phyloP scores from a whole-genome alignment of 2,329 filamentous ascomycete genomes.

The Aspergillus tanneri region DNA sequence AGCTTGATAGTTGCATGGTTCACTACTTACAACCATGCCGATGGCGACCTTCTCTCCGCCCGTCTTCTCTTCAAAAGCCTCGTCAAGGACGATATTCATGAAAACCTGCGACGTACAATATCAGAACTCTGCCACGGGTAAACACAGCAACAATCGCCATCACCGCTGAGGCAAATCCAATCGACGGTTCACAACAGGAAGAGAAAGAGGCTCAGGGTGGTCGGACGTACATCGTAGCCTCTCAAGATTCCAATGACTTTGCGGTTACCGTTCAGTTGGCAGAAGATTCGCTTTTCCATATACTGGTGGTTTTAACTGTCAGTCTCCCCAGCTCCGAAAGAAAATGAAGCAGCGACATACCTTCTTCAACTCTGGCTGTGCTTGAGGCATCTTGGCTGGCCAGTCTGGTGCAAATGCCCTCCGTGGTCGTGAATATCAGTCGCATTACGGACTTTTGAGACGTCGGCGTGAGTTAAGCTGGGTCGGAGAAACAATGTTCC shows the following conservation, averaged over 20 bases:
- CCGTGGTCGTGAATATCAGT: slow-evolving; percentile 24
- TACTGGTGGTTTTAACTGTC: slow-evolving; percentile 71
- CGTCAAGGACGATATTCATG: slow-evolving; percentile 95
- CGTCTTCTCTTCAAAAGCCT: slow-evolving; percentile 91
- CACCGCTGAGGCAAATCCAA: neutral
- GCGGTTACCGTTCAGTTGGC: slow-evolving; percentile 95
- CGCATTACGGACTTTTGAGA: slow-evolving; percentile 31
- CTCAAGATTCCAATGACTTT: slow-evolving; percentile 93
- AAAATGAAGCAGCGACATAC: slow-evolving; percentile 49
- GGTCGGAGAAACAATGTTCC: slow-evolving; percentile 39
- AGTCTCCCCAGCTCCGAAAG: no score
- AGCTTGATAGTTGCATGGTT: no score
- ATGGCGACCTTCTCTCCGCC: slow-evolving; percentile 86
- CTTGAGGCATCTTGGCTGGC: slow-evolving; percentile 80
- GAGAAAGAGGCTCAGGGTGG: neutral
- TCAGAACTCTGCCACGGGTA: slow-evolving; percentile 6
- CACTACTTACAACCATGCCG: slow-evolving; percentile 77
- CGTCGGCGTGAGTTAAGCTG: slow-evolving; percentile 27
- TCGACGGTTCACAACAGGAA: neutral
- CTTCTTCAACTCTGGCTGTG: slow-evolving; percentile 98
- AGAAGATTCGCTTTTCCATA: slow-evolving; percentile 97
- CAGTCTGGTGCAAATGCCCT: slow-evolving; percentile 20
- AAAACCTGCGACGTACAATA: slow-evolving; percentile 67
- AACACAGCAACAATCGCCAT: slow-evolving; percentile 1
- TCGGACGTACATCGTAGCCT: slow-evolving; percentile 80